Evolutionary conservation across 1,284 basidiomycete genomes (phyloP), one percentile per base, ranked within the genome.

Genomic region (Rhodotorula glutinis): DNA sequence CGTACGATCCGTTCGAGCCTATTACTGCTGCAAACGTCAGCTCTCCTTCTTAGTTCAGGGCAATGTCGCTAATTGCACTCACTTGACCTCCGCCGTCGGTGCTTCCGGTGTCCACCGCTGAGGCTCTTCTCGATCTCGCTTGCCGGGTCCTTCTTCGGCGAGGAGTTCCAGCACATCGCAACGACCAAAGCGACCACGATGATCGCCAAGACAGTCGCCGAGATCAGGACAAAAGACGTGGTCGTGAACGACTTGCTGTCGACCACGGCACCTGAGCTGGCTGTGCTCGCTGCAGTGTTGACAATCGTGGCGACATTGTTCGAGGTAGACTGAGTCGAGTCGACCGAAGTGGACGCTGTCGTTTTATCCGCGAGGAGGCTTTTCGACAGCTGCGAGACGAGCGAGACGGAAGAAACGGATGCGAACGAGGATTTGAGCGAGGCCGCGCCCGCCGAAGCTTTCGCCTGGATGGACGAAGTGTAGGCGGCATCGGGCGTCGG

Each of bases 171-270:
- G 9, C 51, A 64, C 25, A 64, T 11, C 0, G 51, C 51, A 5
- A 51, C 41, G 8, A 64, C 17, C 30, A 59, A 47, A 4, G 51
- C 52, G 11, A 58, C 55, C 17, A 58, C 52, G n/a, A 63, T 49
- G 51, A 63, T 38, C n/a, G 27, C 56, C 19, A 58, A 41, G 23
- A 64, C 16, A 2, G 43, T 58, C 49, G 53, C 25, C 25, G 57
- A 53, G 11, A 49, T 38, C 10, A 51, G 38, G 19, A 55, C 16
- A 52, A 59, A 47, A 10, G 52, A 19, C 23, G 49, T 14, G 3
- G 33, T 63, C 41, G 55, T 30, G 30, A 43, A 58, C 4, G 56
- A 57, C 11, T 19, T 38, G 57, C 25, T 47, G 23, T 23, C 13
- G 2, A 21, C 21, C 4, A 29, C 8, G 21, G n/a, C 19, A 14